These are phyloP conservation scores for Aspergillus jensenii DNA, from an alignment of 2,329 filamentous ascomycete genomes.

Conservation along the genomic window DNA sequence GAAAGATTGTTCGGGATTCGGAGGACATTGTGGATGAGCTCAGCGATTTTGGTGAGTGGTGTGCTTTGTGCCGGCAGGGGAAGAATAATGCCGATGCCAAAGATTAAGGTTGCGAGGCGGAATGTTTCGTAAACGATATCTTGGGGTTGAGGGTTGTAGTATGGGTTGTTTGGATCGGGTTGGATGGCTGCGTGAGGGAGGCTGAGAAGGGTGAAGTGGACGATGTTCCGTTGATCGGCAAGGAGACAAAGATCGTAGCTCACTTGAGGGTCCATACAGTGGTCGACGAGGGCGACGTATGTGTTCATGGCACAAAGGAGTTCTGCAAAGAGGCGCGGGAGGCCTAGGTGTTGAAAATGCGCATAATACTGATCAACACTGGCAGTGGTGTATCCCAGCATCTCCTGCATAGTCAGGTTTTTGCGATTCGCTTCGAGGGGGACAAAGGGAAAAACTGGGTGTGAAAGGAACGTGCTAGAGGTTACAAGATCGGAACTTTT, in stretches of 20 bases:
- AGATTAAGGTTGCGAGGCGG: constrained; percentile 37
- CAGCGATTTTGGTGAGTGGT: constrained; percentile 32
- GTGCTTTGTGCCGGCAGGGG: constrained; percentile 40
- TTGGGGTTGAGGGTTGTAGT: constrained; percentile 18
- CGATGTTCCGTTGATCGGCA: constrained; percentile 40
- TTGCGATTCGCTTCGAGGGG: constrained; percentile 22
- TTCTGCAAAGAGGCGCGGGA: constrained; percentile 28
- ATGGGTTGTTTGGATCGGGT: constrained; percentile 11
- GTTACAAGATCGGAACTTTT: constrained; percentile 30
- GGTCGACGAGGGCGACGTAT: constrained; percentile 32
- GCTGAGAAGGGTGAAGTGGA: constrained; percentile 37
- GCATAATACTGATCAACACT: constrained; percentile 28
- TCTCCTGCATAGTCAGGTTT: constrained; percentile 20
- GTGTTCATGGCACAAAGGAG: constrained; percentile 31
- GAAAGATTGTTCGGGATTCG: constrained; percentile 18
- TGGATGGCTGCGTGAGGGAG: constrained; percentile 26
- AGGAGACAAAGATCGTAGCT: constrained; percentile 25
- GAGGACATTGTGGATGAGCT: constrained; percentile 27
- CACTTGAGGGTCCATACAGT: constrained; percentile 17
- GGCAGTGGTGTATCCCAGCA: constrained; percentile 26
- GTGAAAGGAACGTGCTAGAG: constrained; percentile 22
- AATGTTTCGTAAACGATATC: constrained; percentile 34
- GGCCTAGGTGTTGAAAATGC: constrained; percentile 24
- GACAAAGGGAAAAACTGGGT: constrained; percentile 28
- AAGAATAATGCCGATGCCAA: constrained; percentile 40